Conservation (phyloP, 768 basidiomycete genomes). For the Gloeostereum incarnatum region DNA sequence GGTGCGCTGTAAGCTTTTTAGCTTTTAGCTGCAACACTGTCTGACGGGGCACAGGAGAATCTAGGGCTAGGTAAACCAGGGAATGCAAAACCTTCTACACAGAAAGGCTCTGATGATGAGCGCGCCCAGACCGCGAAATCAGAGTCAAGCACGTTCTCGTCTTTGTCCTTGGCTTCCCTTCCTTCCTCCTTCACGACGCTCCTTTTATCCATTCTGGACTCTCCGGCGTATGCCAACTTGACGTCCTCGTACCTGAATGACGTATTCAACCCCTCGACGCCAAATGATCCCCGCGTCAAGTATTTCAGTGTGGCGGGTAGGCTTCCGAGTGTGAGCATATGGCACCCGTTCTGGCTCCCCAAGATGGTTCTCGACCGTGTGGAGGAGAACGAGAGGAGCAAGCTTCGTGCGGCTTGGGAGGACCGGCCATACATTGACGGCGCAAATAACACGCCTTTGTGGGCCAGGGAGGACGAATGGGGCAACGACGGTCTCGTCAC, state of each 20-base stretch:
- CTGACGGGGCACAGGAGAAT: conserved; percentile 46
- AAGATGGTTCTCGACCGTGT: conserved; percentile 89
- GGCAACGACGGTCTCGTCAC: conserved; percentile 93
- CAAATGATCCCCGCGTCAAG: conserved; percentile 71
- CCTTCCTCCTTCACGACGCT: conserved; percentile 83
- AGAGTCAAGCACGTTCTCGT: conserved; percentile 23
- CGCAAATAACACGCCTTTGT: conserved; percentile 25
- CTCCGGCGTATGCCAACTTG: conserved; percentile 92
- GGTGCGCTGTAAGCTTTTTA: conserved; percentile 67
- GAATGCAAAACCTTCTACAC: conserved; percentile 1
- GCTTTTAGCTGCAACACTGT: not conserved
- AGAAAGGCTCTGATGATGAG: not conserved
- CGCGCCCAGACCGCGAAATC: conserved; percentile 11
- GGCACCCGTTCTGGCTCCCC: conserved; percentile 96
- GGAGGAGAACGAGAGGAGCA: conserved; percentile 51
- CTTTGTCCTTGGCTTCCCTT: conserved; percentile 50
- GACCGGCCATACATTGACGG: too few species aligned
- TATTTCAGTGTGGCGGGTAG: conserved; percentile 91
- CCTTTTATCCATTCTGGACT: conserved; percentile 84
- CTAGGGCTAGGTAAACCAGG: conserved; percentile 74
- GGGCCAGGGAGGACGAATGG: conserved; percentile 47
- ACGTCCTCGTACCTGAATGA: conserved; percentile 75
- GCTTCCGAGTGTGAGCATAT: conserved; percentile 53
- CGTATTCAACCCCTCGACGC: conserved; percentile 76
- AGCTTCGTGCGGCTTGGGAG: conserved; percentile 28